These are phyloP conservation scores for Lasiodiplodia gonubiensis DNA, from an alignment of 2,329 filamentous ascomycete species.

Conservation along the genomic window DNA sequence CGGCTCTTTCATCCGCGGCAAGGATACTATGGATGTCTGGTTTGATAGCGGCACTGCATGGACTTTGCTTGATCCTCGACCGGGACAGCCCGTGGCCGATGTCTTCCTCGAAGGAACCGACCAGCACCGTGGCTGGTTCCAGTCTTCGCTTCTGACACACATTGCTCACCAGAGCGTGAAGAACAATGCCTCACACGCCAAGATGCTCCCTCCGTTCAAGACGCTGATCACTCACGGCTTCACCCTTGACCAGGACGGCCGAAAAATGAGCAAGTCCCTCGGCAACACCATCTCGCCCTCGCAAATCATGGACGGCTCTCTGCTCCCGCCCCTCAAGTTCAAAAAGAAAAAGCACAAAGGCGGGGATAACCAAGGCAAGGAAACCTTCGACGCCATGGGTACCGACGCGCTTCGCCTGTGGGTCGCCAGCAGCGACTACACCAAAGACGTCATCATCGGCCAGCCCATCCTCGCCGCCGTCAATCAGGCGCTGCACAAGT, in stretches of 20 bases:
- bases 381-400: slow-evolving; percentile 72
- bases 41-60: slow-evolving; percentile 98
- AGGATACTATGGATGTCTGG: slow-evolving; percentile 99
- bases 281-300: slow-evolving; percentile 84
- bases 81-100: slow-evolving; percentile 65
- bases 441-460: slow-evolving; percentile 82
- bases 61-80: slow-evolving; percentile 56
- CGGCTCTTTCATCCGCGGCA: slow-evolving; percentile 72
- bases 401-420: slow-evolving; percentile 87
- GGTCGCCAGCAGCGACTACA: slow-evolving; percentile 92
- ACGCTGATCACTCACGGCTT: slow-evolving; percentile 96
- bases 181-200: slow-evolving; percentile 32
- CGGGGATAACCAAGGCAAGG: slow-evolving; percentile 37
- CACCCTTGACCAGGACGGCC: slow-evolving; percentile 84
- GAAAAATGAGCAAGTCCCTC: slow-evolving; percentile 98
- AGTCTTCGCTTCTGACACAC: slow-evolving; percentile 89
- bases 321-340: slow-evolving; percentile 72
- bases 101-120: slow-evolving; percentile 94
- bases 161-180: slow-evolving; percentile 64
- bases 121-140: slow-evolving; percentile 98
- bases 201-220: slow-evolving; percentile 73
- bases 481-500: slow-evolving; percentile 80
- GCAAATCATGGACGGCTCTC: slow-evolving; percentile 82
- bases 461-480: slow-evolving; percentile 76
- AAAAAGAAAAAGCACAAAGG: slow-evolving; percentile 59